phyloP scores from a whole-genome alignment of 2,329 filamentous ascomycete genomes.

The Paracorniculantispora psalliotae region DNA sequence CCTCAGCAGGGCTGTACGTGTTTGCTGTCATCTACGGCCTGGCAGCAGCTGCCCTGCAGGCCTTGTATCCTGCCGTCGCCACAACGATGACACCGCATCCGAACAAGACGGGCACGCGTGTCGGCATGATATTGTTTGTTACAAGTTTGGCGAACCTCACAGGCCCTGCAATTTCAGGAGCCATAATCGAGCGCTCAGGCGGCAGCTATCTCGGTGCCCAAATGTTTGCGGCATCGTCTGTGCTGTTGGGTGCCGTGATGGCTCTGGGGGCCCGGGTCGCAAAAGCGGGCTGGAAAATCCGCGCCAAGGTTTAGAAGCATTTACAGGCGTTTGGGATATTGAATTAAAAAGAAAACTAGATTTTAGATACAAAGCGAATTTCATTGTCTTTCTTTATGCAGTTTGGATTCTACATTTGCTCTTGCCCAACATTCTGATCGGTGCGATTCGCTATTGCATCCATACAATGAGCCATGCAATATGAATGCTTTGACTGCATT shows the following conservation, averaged over 20 bases:
- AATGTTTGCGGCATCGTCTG: conserved; percentile 46
- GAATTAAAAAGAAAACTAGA: not conserved
- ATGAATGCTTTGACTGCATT: too few species aligned
- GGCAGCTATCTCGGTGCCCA: conserved; percentile 27
- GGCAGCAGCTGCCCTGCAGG: conserved; percentile 43
- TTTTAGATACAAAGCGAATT: not conserved
- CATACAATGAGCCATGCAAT: too few species aligned
- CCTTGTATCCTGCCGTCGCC: conserved; percentile 45
- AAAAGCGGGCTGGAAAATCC: conserved; percentile 20
- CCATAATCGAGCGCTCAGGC: conserved; percentile 12
- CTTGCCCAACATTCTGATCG: too few species aligned
- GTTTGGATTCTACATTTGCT: too few species aligned
- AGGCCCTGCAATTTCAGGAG: conserved; percentile 24
- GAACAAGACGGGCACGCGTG: conserved; percentile 27
- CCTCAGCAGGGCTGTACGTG: conserved; percentile 21
- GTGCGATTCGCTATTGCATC: too few species aligned
- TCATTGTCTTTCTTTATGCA: too few species aligned
- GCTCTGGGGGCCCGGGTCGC: conserved; percentile 42
- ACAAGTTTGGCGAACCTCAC: conserved; percentile 27
- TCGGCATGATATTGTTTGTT: conserved; percentile 32
- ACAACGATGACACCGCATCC: conserved; percentile 34
- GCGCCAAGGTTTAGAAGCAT: conserved; percentile 5
- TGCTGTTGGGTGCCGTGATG: conserved; percentile 47
- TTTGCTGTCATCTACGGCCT: conserved; percentile 44
- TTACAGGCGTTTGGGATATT: not conserved